These are phyloP conservation scores for Rhinocladiella mackenziei DNA, from an alignment of 2,329 filamentous ascomycete species.

Conservation along the genomic window DNA sequence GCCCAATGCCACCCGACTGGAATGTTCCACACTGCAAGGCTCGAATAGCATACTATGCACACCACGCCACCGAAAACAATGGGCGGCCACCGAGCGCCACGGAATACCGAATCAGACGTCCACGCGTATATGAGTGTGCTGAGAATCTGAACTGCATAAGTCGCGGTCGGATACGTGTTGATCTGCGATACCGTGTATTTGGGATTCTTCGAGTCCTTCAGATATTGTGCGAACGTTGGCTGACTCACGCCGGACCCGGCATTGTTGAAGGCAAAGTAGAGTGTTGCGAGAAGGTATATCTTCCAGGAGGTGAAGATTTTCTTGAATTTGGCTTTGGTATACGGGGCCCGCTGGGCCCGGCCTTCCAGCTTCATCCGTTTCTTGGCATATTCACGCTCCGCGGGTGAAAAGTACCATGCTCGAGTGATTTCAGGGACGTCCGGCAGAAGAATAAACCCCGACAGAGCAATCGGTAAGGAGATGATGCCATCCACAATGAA, in stretches of 20 bases:
- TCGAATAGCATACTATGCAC: slow-evolving; percentile 44
- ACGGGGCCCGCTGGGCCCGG: slow-evolving; percentile 43
- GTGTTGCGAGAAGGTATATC: slow-evolving; percentile 54
- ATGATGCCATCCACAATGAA: slow-evolving; percentile 41
- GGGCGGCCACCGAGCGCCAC: slow-evolving; percentile 59
- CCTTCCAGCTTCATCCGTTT: slow-evolving; percentile 51
- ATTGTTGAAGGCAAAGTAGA: slow-evolving; percentile 66
- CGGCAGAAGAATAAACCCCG: slow-evolving; percentile 44
- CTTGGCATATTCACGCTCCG: slow-evolving; percentile 46
- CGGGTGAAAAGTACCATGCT: slow-evolving; percentile 45
- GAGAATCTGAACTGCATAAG: slow-evolving; percentile 53
- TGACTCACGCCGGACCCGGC: slow-evolving; percentile 45
- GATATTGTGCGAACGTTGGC: slow-evolving; percentile 53
- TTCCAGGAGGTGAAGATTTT: slow-evolving; percentile 63
- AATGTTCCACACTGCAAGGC: slow-evolving; percentile 49
- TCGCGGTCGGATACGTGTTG: slow-evolving; percentile 58
- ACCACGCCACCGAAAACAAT: slow-evolving; percentile 54
- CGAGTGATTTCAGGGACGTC: slow-evolving; percentile 43
- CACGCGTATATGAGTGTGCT: slow-evolving; percentile 62
- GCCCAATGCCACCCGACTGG: slow-evolving; percentile 59
- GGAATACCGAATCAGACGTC: slow-evolving; percentile 59
- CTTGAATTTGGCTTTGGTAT: slow-evolving; percentile 51
- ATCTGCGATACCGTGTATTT: slow-evolving; percentile 46
- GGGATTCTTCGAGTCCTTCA: slow-evolving; percentile 41
- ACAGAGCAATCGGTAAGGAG: slow-evolving; percentile 43